These are phyloP conservation scores for Amanita phalloides DNA, from an alignment of 768 basidiomycete species.

Conservation along the genomic window DNA sequence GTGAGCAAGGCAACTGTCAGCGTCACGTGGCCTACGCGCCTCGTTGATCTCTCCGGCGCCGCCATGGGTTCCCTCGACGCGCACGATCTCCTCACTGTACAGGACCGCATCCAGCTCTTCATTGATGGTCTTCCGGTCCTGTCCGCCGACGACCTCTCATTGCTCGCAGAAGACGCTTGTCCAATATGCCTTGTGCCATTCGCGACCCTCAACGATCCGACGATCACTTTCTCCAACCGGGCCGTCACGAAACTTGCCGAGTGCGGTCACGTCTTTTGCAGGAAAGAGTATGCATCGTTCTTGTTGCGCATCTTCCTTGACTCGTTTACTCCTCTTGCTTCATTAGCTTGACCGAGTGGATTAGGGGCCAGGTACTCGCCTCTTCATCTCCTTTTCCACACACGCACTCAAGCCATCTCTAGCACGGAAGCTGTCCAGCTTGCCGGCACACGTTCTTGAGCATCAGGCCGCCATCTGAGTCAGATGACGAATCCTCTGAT, in stretches of 20 bases:
- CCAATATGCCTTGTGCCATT: conserved; percentile 58
- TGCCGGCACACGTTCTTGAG: conserved; percentile 53
- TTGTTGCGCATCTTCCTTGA: neutral
- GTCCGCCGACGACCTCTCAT: conserved; percentile 23
- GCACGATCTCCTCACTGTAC: conserved; percentile 8
- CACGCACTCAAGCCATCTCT: conserved; percentile 2
- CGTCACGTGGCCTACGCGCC: neutral
- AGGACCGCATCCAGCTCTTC: conserved; percentile 24
- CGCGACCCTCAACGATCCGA: conserved; percentile 25
- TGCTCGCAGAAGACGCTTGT: conserved; percentile 38
- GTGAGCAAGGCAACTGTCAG: no score
- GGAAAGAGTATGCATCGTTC: conserved; percentile 38
- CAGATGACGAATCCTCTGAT: conserved; percentile 57
- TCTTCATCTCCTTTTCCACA: neutral
- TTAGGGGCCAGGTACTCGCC: conserved; percentile 36
- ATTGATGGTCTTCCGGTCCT: conserved; percentile 36
- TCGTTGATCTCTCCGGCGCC: neutral
- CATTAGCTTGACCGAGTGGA: conserved; percentile 55
- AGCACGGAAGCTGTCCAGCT: conserved; percentile 68
- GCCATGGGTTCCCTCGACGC: conserved; percentile 4
- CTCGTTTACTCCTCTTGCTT: neutral
- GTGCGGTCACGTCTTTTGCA: conserved; percentile 63
- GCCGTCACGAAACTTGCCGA: conserved; percentile 47
- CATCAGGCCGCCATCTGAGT: conserved; percentile 36
- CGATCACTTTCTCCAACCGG: conserved; percentile 14